A percentile compares a stretch with the other conserved stretches of the same genome.
phyloP scores from a whole-genome alignment of 495 filamentous ascomycete genomes.

The Aspergillus saccharolyticus region DNA sequence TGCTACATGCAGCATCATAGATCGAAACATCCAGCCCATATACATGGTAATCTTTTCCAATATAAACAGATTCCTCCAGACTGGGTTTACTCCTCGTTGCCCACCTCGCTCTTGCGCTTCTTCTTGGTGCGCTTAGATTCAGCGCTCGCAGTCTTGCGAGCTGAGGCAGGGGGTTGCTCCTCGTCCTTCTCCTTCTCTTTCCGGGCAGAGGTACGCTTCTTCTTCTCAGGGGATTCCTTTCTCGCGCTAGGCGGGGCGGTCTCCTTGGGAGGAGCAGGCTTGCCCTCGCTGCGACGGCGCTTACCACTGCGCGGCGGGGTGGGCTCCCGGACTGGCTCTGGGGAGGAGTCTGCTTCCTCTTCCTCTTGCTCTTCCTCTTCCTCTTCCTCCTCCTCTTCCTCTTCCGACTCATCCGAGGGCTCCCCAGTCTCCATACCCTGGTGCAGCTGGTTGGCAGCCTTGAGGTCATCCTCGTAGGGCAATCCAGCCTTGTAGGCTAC shows the following conservation, averaged over 20 bases:
- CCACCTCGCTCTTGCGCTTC: constrained; percentile 62
- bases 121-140: constrained; percentile 51
- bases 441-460: constrained; percentile 53
- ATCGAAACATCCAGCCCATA: neutral
- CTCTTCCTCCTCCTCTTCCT: constrained; percentile 35
- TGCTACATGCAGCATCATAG: constrained; percentile 6
- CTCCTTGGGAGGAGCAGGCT: constrained; percentile 42
- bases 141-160: constrained; percentile 47
- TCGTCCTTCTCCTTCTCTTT: constrained; percentile 46
- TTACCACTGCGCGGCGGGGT: constrained; percentile 49
- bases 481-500: constrained; percentile 63
- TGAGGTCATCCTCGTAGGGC: constrained; percentile 43
- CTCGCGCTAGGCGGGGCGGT: constrained; percentile 28
- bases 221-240: constrained; percentile 39
- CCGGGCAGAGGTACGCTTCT: constrained; percentile 34
- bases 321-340: constrained; percentile 48
- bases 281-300: constrained; percentile 43
- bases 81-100: constrained; percentile 23
- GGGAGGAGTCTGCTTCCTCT: constrained; percentile 45
- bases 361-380: constrained; percentile 43
- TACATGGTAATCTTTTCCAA: constrained; percentile 3
- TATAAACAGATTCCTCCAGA: neutral
- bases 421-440: constrained; percentile 53
- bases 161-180: constrained; percentile 29
- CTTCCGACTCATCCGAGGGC: constrained; percentile 39